phyloP scores from a whole-genome alignment of 495 filamentous ascomycete species.

The Collariella sp. region DNA sequence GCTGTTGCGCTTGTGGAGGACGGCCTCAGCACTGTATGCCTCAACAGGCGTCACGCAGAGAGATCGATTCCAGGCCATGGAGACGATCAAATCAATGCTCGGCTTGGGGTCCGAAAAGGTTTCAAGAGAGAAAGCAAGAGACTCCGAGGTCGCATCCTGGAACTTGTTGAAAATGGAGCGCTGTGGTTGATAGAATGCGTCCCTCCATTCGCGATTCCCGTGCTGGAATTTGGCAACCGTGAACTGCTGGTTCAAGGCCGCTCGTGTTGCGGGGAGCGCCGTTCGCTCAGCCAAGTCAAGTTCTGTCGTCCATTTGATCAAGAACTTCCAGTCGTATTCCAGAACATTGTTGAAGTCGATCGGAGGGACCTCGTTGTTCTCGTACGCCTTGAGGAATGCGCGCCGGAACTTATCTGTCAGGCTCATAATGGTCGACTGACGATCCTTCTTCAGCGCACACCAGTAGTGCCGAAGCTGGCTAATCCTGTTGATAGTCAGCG shows the following conservation, averaged over 20 bases:
- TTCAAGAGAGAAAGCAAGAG: slow-evolving; percentile 21
- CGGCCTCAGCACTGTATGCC: slow-evolving; percentile 26
- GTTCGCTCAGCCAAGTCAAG: slow-evolving; percentile 32
- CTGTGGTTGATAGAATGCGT: slow-evolving; percentile 35
- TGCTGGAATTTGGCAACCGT: slow-evolving; percentile 24
- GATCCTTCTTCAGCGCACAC: slow-evolving; percentile 47
- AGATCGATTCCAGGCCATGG: slow-evolving; percentile 28
- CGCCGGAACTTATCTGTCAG: slow-evolving; percentile 71
- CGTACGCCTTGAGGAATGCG: slow-evolving; percentile 68
- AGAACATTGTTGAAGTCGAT: slow-evolving; percentile 65
- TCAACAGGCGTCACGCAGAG: slow-evolving; percentile 30
- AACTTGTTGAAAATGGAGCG: slow-evolving; percentile 40
- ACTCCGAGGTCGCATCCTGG: slow-evolving; percentile 33
- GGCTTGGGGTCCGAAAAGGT: background rate
- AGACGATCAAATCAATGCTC: slow-evolving; percentile 16
- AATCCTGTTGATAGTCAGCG: slow-evolving; percentile 21
- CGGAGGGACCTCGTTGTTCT: slow-evolving; percentile 52
- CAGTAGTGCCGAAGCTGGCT: slow-evolving; percentile 53
- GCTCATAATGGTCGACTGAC: slow-evolving; percentile 53
- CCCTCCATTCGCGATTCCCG: slow-evolving; percentile 39
- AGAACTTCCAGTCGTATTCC: slow-evolving; percentile 64
- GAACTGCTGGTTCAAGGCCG: slow-evolving; percentile 25
- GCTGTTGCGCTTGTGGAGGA: slow-evolving; percentile 31
- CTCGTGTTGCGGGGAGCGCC: slow-evolving; percentile 31
- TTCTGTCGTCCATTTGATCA: slow-evolving; percentile 61